phyloP scores from a whole-genome alignment of 768 basidiomycete genomes.

The Amanita subjunquillea region DNA sequence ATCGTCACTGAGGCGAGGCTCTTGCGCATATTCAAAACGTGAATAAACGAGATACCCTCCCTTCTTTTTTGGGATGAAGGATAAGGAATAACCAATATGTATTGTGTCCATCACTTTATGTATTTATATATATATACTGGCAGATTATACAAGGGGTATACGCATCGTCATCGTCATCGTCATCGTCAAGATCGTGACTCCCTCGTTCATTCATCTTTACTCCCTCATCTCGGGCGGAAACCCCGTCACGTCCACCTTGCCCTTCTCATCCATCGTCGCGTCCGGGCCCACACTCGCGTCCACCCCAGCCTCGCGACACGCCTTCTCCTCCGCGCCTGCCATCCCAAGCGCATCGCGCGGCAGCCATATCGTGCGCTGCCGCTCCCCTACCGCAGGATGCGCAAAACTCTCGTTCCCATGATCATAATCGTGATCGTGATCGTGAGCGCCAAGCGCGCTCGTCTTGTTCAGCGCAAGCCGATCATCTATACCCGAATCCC shows the following conservation, averaged over 20 bases:
- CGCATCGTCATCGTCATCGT: too few relatives aligned
- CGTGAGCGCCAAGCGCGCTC: slow-evolving; percentile 1
- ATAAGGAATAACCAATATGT: not conserved
- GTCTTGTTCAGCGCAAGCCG: slow-evolving; percentile 24
- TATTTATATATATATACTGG: too few relatives aligned
- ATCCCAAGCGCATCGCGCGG: slow-evolving; percentile 65
- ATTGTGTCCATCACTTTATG: not conserved
- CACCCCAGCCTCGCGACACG: slow-evolving; percentile 51
- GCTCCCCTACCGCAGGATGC: slow-evolving; percentile 70
- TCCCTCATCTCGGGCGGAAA: slow-evolving; percentile 22
- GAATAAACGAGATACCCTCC: slow-evolving; percentile 1
- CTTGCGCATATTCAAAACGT: slow-evolving; percentile 63
- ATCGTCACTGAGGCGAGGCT: slow-evolving; percentile 78
- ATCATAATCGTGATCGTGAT: not conserved
- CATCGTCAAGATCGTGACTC: too few relatives aligned
- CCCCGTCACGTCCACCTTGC: slow-evolving; percentile 26
- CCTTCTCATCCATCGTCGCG: slow-evolving; percentile 21
- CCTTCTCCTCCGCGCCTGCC: slow-evolving; percentile 49
- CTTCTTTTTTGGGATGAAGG: not conserved
- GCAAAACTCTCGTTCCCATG: slow-evolving; percentile 54
- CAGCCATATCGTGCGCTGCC: slow-evolving; percentile 79
- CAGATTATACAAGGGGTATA: not conserved
- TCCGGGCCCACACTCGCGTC: slow-evolving; percentile 27
- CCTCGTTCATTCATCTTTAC: not conserved
- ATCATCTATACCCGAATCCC: too few relatives aligned